Base-by-base conservation (phyloP, 2,329 filamentous ascomycete species). In the Raffaelea arxii region DNA sequence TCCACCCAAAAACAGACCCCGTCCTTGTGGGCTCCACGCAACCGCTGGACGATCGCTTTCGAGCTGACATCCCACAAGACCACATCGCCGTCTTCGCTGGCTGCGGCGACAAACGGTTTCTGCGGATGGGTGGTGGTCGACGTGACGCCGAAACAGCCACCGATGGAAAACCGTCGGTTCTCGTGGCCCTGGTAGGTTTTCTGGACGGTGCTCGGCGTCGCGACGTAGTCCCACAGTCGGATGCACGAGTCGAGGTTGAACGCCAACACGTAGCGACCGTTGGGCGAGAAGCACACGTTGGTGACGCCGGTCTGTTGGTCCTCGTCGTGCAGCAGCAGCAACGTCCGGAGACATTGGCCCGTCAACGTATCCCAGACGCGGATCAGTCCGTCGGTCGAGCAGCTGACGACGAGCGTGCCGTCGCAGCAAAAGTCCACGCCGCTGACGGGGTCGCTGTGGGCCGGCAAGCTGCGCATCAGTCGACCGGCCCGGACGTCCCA, bases 281-380 rank as follows among this genome's bases (percentile, higher is more conserved):
- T 98, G 3, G 92, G 91, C 5, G 85, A 85, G 68, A 98, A 98
- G 59, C 84, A 84, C 37, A 97, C 92, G 25, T 84, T 85, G 1
- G 86, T 85, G 7, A 96, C 90, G 16, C 86, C 82, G 0, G 88
- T 87, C 60, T 95, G 94, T 62, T 97, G 92, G 68, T 97, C 92
- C 68, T 97, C 89, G 68, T 97, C 92, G 68, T 97, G 89, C 16
- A 98, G 88, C 3, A 98, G 89, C 14, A 98, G 88, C 3, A 98
- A 76, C 0, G 92, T 98, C 44, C 90, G 84, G 24, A 98, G 74
- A 64, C 92, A 98, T 63, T 98, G 92, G 2, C 92, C 92, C 2
- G 91, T 96, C 18, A 82, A 82, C 1, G 91, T 94, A 59, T 98
- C 92, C 92, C 92, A 98, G 51, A 98, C 84, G 47, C 92, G 84